These are phyloP conservation scores for Magnolia officinalis DNA, from an alignment of 164 flowering plant genomes.

Conservation along the genomic window DNA sequence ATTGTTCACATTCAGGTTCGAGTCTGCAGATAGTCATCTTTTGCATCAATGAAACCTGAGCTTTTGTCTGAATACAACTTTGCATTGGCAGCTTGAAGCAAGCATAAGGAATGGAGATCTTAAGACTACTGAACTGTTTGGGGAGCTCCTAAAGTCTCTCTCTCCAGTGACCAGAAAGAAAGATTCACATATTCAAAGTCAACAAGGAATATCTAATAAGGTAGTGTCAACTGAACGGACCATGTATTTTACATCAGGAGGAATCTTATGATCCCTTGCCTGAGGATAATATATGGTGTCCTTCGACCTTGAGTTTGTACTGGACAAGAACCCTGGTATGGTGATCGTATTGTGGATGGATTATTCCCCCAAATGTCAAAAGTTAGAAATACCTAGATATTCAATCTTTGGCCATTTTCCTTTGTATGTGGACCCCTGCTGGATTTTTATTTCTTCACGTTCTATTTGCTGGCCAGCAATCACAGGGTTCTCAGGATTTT, in stretches of 20 bases:
- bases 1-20: conserved; percentile 80
- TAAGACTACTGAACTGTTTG: conserved; percentile 54
- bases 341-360: no score
- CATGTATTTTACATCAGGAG: neutral
- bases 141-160: conserved; percentile 27
- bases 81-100: conserved; percentile 70
- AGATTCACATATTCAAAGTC: conserved; percentile 19
- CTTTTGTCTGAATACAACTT: neutral
- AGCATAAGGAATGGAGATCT: conserved; percentile 77
- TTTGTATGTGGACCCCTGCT: no score
- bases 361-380: no score
- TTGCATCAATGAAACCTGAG: neutral
- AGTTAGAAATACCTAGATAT: no score
- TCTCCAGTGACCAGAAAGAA: conserved; percentile 33
- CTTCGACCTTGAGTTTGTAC: no score
- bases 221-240: conserved; percentile 17
- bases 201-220: conserved; percentile 24
- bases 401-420: no score
- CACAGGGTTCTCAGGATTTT: no score
- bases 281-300: neutral
- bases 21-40: neutral
- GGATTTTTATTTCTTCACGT: no score
- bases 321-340: no score
- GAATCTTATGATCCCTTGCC: neutral
- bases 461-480: no score